Evolutionary conservation across 768 basidiomycete species (phyloP).

Genomic region (Russula sp.): DNA sequence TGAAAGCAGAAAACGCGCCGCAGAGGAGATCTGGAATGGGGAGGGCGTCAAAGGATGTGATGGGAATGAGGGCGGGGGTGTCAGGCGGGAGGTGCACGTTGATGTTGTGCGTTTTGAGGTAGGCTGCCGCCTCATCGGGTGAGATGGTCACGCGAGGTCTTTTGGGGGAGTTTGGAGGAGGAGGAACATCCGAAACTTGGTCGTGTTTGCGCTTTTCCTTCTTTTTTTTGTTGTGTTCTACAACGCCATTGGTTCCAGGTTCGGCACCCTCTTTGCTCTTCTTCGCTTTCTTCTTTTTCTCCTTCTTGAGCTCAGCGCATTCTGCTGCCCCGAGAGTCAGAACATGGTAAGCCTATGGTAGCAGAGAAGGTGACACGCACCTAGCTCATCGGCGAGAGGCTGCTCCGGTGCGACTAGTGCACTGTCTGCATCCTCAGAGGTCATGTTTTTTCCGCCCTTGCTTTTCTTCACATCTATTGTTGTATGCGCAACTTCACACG

Average conservation of each 20-base stretch:
- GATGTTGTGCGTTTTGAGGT: conserved; percentile 66
- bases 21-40: conserved; percentile 58
- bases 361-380: neutral
- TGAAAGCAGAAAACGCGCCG: conserved; percentile 61
- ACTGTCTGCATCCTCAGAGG: neutral
- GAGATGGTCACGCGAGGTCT: conserved; percentile 24
- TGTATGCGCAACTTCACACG: neutral
- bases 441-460: neutral
- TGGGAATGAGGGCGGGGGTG: conserved; percentile 48
- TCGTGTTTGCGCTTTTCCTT: conserved; percentile 35
- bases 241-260: neutral
- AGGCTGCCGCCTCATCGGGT: conserved; percentile 31
- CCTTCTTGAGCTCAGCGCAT: neutral
- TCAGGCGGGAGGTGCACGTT: conserved; percentile 56
- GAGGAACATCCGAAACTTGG: conserved; percentile 23
- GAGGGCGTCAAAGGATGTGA: conserved; percentile 71
- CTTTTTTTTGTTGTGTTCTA: conserved; percentile 24
- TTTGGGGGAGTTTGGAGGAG: conserved; percentile 19
- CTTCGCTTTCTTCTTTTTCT: conserved; percentile 26
- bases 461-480: neutral
- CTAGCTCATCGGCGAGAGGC: neutral
- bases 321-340: neutral
- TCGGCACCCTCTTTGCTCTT: conserved; percentile 22
- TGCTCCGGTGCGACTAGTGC: neutral
- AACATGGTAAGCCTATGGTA: neutral